These are phyloP conservation scores for Trichoderma semiorbis DNA, from an alignment of 2,329 filamentous ascomycete species.

Conservation along the genomic window DNA sequence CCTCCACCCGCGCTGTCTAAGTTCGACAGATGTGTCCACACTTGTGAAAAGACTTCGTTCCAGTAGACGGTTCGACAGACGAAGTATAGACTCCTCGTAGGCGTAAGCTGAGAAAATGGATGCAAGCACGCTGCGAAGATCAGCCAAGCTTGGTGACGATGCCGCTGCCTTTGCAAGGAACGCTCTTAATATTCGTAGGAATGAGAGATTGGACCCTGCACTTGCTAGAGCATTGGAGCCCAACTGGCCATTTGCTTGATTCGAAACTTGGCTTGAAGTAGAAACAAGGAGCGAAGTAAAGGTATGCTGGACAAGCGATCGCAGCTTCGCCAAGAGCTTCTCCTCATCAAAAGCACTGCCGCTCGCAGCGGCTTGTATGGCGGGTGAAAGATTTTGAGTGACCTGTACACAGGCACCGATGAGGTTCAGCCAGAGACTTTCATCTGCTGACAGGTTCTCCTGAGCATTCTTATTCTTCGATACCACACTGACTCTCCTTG, in stretches of 20 bases:
- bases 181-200: slow-evolving; percentile 81
- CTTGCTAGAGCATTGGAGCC: slow-evolving; percentile 36
- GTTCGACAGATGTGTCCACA: slow-evolving; percentile 68
- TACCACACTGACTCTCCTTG: slow-evolving; percentile 43
- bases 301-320: slow-evolving; percentile 79
- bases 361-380: slow-evolving; percentile 39
- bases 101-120: slow-evolving; percentile 95
- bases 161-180: slow-evolving; percentile 81
- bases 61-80: slow-evolving; percentile 79
- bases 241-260: slow-evolving; percentile 34
- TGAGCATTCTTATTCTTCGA: slow-evolving; percentile 47
- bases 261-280: slow-evolving; percentile 62
- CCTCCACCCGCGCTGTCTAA: slow-evolving; percentile 84
- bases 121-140: slow-evolving; percentile 77
- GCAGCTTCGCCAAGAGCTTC: slow-evolving; percentile 64
- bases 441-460: slow-evolving; percentile 50
- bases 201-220: slow-evolving; percentile 63
- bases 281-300: slow-evolving; percentile 83
- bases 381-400: slow-evolving; percentile 60
- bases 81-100: slow-evolving; percentile 87
- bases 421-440: slow-evolving; percentile 57
- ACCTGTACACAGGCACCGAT: slow-evolving; percentile 61
- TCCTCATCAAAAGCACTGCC: slow-evolving; percentile 48
- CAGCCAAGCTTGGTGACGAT: slow-evolving; percentile 79
- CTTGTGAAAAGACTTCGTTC: slow-evolving; percentile 86